These are phyloP conservation scores for Dicorynia guianensis DNA, from an alignment of 306 rosid species.

Conservation along the genomic window DNA sequence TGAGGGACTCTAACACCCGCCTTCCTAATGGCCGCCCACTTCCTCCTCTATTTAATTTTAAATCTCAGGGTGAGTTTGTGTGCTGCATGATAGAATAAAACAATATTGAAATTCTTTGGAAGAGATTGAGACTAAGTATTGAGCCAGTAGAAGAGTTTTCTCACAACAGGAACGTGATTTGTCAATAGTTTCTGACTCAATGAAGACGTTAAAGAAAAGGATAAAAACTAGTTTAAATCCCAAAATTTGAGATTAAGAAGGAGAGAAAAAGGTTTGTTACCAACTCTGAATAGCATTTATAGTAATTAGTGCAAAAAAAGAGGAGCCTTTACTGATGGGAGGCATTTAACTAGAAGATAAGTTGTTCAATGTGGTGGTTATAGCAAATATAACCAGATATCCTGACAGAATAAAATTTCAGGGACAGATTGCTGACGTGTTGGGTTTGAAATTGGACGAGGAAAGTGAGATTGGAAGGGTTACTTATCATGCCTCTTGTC, in stretches of 20 bases:
- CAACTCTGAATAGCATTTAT: background rate
- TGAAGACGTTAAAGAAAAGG: background rate
- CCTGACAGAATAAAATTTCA: too few species aligned
- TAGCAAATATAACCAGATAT: too few species aligned
- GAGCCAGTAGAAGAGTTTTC: slow-evolving; percentile 1
- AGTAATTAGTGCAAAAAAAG: background rate
- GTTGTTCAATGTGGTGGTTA: too few species aligned
- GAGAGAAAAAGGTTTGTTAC: slow-evolving; percentile 13
- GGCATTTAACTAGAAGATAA: slow-evolving; percentile 24
- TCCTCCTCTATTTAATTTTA: slow-evolving; percentile 94
- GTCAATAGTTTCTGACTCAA: background rate
- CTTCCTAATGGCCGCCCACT: slow-evolving; percentile 99
- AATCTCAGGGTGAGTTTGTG: slow-evolving; percentile 73
- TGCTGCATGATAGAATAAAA: slow-evolving; percentile 22
- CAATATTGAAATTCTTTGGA: slow-evolving; percentile 29
- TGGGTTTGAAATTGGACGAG: too few species aligned
- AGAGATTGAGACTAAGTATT: background rate
- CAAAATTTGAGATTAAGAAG: slow-evolving; percentile 17
- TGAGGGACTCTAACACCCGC: slow-evolving; percentile 92
- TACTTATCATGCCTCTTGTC: slow-evolving; percentile 3
- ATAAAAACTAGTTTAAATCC: background rate
- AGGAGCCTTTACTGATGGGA: slow-evolving; percentile 12
- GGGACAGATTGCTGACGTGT: too few species aligned
- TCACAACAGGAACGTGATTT: background rate
- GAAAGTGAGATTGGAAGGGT: too few species aligned